Evolutionary conservation across 441 rosid genomes (phyloP), one percentile per base, ranked within the genome.

Genomic region (Erodium chrysanthum): DNA sequence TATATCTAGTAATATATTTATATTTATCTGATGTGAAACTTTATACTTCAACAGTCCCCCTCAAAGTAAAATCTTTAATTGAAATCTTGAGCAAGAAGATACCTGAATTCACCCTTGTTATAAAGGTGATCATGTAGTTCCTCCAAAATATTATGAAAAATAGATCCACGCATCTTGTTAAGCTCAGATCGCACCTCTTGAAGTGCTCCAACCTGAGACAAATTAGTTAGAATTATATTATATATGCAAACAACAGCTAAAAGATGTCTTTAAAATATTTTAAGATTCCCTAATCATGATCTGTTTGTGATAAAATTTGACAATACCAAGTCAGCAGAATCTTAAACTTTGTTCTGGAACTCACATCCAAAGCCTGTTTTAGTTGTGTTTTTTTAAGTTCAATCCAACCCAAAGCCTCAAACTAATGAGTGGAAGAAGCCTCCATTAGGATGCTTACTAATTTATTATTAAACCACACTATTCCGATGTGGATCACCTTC

Each of bases 121-220:
- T 92, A 95, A 70, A 95, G 89, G 83, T 95, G 99, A 5, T 84
- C 84, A 81, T 92, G 98, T 85, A 95, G 82, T 76, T 95, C 99
- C 81, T 95, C 99, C 82, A 95, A 76, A 74, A 95, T 73, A 81
- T 85, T 86, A 75, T 83, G 88, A 80, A 95, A 95, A 33, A 92
- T 79, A 70, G 80, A 81, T 74, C 98, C 97, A 50, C 92, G 85
- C 84, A 95, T 75, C 82, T 95, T 92, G 70, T 88, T 77, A 77
- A 95, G 82, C 86, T 92, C 99, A 78, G 98, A 90, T 81, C 96
- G 85, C 66, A 95, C 88, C 79, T 95, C 99, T 90, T 90, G 99
- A 82, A 95, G 97, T 73, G 98, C 96, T 66, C 99, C 98, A 75
- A 95, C 99, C 99, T 95, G 75, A 61, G 71, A 61, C 46, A 77